Conservation (phyloP, 257 asterid species). For the Solanum ossicruentum region DNA sequence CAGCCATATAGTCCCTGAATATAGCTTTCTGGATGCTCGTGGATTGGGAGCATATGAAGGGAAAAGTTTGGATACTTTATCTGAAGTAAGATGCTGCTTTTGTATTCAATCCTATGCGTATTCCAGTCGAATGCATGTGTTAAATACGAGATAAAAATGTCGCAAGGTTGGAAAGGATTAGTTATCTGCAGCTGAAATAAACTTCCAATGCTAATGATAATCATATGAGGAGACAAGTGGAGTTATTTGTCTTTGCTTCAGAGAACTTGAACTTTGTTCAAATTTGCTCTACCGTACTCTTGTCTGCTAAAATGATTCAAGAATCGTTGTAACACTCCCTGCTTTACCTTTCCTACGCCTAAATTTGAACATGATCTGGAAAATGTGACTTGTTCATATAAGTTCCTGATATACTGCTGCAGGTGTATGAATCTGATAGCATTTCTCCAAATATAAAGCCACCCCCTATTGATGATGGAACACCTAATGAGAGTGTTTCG, state of each 20-base stretch:
- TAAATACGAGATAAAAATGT: not conserved
- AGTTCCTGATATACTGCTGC: not conserved
- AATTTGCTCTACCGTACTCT: not conserved
- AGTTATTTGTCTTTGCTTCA: not conserved
- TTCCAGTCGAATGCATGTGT: not conserved
- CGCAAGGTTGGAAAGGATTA: not conserved
- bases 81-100: conserved; percentile 34
- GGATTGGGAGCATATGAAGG: conserved; percentile 98
- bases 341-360: not conserved
- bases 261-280: not conserved
- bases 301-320: not conserved
- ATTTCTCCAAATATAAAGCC: conserved; percentile 69
- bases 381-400: not conserved
- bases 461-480: conserved; percentile 77
- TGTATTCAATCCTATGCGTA: not conserved
- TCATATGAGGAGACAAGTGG: not conserved
- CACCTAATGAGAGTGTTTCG: conserved; percentile 84
- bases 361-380: not conserved
- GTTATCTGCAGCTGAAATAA: not conserved
- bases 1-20: conserved; percentile 81
- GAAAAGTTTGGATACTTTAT: conserved; percentile 44
- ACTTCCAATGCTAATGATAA: not conserved
- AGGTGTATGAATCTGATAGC: conserved; percentile 77
- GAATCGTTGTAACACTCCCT: not conserved
- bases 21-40: conserved; percentile 97